phyloP scores from a whole-genome alignment of 441 rosid species.

The Manihot esculenta region DNA sequence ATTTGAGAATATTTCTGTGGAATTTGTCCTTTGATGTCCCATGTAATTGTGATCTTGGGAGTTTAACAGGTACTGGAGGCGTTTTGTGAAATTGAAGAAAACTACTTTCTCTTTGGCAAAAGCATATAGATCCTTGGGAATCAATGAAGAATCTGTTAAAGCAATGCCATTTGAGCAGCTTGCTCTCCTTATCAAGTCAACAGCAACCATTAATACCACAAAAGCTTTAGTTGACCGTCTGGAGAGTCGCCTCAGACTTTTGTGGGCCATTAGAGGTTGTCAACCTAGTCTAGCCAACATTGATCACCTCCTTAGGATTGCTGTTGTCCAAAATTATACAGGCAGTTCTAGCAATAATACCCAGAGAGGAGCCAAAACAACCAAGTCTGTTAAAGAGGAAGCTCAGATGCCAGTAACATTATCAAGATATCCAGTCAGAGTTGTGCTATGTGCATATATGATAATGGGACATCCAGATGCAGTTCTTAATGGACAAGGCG shows the following conservation, averaged over 20 bases:
- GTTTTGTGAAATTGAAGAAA: constrained; percentile 48
- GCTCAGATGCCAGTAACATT: constrained; percentile 8
- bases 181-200: constrained; percentile 60
- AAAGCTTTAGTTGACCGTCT: constrained; percentile 62
- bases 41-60: not conserved
- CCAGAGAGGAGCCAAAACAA: constrained; percentile 23
- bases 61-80: constrained; percentile 63
- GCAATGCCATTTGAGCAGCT: constrained; percentile 70
- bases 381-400: constrained; percentile 21
- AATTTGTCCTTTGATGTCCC: not conserved
- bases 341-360: constrained; percentile 34
- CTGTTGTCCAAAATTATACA: constrained; percentile 50
- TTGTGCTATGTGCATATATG: constrained; percentile 81
- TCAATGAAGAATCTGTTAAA: constrained; percentile 46
- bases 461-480: constrained; percentile 75
- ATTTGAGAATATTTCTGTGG: not conserved
- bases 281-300: constrained; percentile 47
- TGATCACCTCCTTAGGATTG: constrained; percentile 70
- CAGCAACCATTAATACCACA: constrained; percentile 42
- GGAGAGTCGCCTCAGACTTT: constrained; percentile 50
- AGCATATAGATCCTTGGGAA: constrained; percentile 51
- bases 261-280: constrained; percentile 14
- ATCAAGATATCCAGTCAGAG: constrained; percentile 72
- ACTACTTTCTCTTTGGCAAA: constrained; percentile 73
- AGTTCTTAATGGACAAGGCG: constrained; percentile 67